Base-by-base conservation (phyloP, 1,139 yeast species). In the Lodderomyces pseudojiufengensis region DNA sequence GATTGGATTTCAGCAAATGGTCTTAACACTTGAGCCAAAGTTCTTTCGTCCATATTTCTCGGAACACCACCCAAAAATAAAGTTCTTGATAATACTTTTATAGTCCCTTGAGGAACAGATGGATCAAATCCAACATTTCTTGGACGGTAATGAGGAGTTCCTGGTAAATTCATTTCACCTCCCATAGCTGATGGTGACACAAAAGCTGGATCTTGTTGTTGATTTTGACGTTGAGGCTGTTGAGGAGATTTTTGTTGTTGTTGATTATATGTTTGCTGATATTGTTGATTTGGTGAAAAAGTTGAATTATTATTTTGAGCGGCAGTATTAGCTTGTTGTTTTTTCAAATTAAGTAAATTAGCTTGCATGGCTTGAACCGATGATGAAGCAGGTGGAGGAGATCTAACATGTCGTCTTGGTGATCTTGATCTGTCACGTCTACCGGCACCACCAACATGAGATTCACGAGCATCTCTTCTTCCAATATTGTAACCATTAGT, bases 1-100 rank as follows among this genome's bases (percentile, higher is more conserved):
- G 95, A 83, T 63, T 92, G 98, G 16, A 90, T 95, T 52, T 84
- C 94, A n/a, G 95, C 97, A 55, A 69, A 84, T n/a, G 95, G 95
- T 53, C 82, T 77, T 49, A 92, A 72, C 9, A 77, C 76, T 20
- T 73, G 65, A 3, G 82, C 75, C 32, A 92, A 69, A 38, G 81
- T 84, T 41, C 70, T 64, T 51, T 90, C 95, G 46, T 76, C 81
- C 90, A 87, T 88, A 43, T 75, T 67, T 43, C 78, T 77, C 15
- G 95, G 94, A 30, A 92, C 88, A 52, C 97, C 97, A 36, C 98
- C 98, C 44, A 92, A 78, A 54, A 92, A 92, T 41, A 92, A 67
- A 0, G 98, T 92, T 63, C 98, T 80, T 36, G 95, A 84, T 49
- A 76, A 74, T 3, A 90, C 96, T 54, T 84, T 84, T 48, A 92